Base-by-base conservation (phyloP, 202 grass and related monocot genomes). In the Setaria viridis region DNA sequence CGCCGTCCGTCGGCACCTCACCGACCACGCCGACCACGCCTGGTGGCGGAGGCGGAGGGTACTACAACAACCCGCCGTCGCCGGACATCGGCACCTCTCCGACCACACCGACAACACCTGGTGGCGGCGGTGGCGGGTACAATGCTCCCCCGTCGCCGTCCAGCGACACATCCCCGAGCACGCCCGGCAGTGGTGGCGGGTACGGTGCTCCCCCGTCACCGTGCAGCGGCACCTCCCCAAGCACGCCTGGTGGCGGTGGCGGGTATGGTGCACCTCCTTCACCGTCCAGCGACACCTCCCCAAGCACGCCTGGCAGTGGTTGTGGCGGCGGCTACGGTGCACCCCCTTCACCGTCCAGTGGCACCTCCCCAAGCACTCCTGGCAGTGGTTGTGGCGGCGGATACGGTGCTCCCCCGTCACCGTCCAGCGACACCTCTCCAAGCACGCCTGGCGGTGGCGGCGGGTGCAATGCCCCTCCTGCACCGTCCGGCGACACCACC, bases 281-380 rank as follows among this genome's bases (percentile, higher is more conserved):
- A 15, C 80, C 50, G 1, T 86, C 72, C 5, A 43, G 29, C 4
- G 80, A 33, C 15, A 54, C 72, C 34, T 65, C 85, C 3, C 82
- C 88, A 0, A 76, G 67, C 1, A 83, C 88, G 2, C 90, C 94
- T 75, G 41, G 76, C 85, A 6, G 39, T 41, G 39, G 39, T 41
- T 41, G 25, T 57, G 47, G 32, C 7, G 72, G 72, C 37, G 69
- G 79, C 5, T 80, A 59, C 79, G 20, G 17, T 11, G 72, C 50
- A 7, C 68, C 32, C 0, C 75, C 73, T 0, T 77, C 33, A 41
- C 79, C 47, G 3, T 85, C 54, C 53, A 21, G 25, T 1, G 62
- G 45, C 67, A 80, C 79, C 9, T 70, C 76, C 0, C 85, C 89
- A 11, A 67, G 67, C 6, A 64, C 72, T 10, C 67, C 74, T 41